Evolutionary conservation across 176 grass and related monocot genomes (phyloP), one percentile per base, ranked within the genome.

Genomic region (Elymus sibiricus): DNA sequence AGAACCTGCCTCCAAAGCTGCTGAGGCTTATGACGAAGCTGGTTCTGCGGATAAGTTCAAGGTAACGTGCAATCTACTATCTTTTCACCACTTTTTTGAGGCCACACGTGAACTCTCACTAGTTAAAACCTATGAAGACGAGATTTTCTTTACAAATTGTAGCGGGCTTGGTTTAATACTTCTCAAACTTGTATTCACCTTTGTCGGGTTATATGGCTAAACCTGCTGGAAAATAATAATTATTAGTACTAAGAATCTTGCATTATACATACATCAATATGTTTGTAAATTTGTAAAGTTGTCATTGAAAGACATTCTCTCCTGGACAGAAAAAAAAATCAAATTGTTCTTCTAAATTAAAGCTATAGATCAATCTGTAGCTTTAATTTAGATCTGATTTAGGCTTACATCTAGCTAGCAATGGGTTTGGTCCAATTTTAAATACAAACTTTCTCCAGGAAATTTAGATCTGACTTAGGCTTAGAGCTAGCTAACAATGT

Each of bases 31-130:
- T 56, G 31, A 71, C 39, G 63, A 86, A 70, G 69, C 27, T 81
- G 74, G 79, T 31, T 90, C 27, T 81, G 21, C 63, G 1, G 85
- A 90, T 24, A 96, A 93, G 63, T 93, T 96, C 78, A 92, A 49
- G 94, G 94, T 96, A 93, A 66, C 38, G 86, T 64, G 3, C 22
- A 42, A 39, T 72, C 5, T 40, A 76, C 21, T 71, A 5, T 40
- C 51, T 72, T 46, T 87, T 73, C 14, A 4, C 3, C 13, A 19
- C 73, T 74, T 2, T 70, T 83, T 90, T 37, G 7, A 29, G 7
- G 72, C 43, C 64, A 58, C 26, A 26, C 5, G 31, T 76, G 58
- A 75, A 55, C 12, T 28, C 10, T 39, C 71, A 65, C 5, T 74
- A 79, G 38, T 56, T 77, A 59, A 22, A 25, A 83, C 9, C 34